phyloP scores from a whole-genome alignment of 129 eudicot species.

The Flaveria brownii region DNA sequence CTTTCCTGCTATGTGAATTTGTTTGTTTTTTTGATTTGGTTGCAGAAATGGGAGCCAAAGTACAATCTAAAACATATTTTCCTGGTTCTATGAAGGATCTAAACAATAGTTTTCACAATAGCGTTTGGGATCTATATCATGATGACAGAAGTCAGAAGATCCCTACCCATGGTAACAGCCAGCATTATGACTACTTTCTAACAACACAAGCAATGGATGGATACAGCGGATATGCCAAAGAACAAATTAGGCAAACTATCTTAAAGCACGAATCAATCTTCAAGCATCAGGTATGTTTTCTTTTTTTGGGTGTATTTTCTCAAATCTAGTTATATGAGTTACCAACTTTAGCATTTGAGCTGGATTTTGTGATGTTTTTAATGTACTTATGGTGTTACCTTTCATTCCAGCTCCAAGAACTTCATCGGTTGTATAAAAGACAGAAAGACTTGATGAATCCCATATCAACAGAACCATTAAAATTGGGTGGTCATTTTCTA shows the following conservation, averaged over 20 bases:
- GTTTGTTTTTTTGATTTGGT: slow-evolving; percentile 33
- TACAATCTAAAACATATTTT: slow-evolving; percentile 52
- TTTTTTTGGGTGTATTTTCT: slow-evolving; percentile 11
- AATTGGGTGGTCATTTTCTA: slow-evolving; percentile 31
- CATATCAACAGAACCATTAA: slow-evolving; percentile 31
- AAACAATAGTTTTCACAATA: slow-evolving; percentile 42
- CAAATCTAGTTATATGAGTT: not conserved
- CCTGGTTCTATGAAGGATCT: slow-evolving; percentile 49
- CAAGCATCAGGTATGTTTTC: slow-evolving; percentile 58
- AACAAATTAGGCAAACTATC: slow-evolving; percentile 60
- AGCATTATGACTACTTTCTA: slow-evolving; percentile 32
- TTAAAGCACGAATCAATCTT: slow-evolving; percentile 70
- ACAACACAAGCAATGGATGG: slow-evolving; percentile 40
- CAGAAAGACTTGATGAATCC: slow-evolving; percentile 70
- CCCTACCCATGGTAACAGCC: slow-evolving; percentile 29
- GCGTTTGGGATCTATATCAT: slow-evolving; percentile 45
- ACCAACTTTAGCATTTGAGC: slow-evolving; percentile 7
- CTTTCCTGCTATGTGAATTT: slow-evolving; percentile 8
- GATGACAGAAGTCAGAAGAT: slow-evolving; percentile 39
- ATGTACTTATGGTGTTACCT: slow-evolving; percentile 11
- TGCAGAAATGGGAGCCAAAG: slow-evolving; percentile 76
- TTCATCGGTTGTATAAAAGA: slow-evolving; percentile 71
- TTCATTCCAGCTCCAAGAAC: slow-evolving; percentile 71
- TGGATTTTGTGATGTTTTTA: slow-evolving; percentile 4
- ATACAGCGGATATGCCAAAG: slow-evolving; percentile 37